Evolutionary conservation across 1,284 basidiomycete genomes (phyloP), one percentile per base, ranked within the genome.

Genomic region (Microbotryum lychnidis-dioicae): DNA sequence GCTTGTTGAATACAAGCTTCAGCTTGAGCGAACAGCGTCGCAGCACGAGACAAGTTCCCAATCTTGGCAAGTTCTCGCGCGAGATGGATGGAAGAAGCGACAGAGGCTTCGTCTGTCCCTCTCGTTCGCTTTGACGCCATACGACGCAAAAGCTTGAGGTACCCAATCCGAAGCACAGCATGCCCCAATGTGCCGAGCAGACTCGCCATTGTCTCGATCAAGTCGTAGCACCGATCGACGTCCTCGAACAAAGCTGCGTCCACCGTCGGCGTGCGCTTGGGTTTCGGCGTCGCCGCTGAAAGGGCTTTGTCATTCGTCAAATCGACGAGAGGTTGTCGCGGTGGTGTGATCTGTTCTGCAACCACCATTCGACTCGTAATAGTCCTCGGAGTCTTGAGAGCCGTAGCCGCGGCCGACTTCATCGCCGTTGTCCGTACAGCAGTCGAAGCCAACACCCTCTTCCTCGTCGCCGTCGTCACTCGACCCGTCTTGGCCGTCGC

Each of bases 61-160:
- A 94, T 79, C 51, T 81, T 82, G 45, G 84, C 77, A 70, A 91
- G 90, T 70, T 91, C 87, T 52, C 83, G 79, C 0, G 86, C 90
- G 2, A 93, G 80, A 37, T 85, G 82, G 2, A 85, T 77, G 1
- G 86, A 89, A 1, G 83, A 77, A 1, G 76, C 74, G 10, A 89
- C 77, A 69, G 84, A 88, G 6, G 78, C 90, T 90, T 69, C 50
- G 27, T 20, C 23, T 6, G 6, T 49, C 18, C 51, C 46, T 20
- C 21, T n/a, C 21, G 21, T 62, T 42, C 23, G 71, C 56, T 80
- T 78, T 8, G 86, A 75, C 8, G 84, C 69, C 2, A 79, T 69
- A 48, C 80, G 80, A 1, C 86, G 77, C 52, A 86, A 82, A 12
- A 83, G 75, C 31, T 75, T 74, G 44, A 80, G 70, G 20, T 75